Conservation (phyloP, 345 rosid genomes). For the Gossypium sturtianum region DNA sequence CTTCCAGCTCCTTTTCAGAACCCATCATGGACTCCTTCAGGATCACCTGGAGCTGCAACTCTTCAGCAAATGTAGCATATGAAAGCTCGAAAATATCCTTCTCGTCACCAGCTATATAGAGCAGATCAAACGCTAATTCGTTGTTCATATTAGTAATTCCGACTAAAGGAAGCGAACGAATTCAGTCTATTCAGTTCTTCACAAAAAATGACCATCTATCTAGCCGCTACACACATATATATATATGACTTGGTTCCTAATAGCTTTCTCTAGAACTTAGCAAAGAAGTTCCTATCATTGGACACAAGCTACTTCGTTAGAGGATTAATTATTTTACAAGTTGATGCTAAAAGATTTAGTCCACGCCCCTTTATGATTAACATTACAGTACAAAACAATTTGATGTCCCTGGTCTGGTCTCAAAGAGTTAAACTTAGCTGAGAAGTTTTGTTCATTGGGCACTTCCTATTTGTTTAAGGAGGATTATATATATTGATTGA, state of each 20-base stretch:
- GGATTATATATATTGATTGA: neutral
- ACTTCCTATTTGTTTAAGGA: neutral
- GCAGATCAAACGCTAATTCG: neutral
- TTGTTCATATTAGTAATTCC: neutral
- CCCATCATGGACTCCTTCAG: neutral
- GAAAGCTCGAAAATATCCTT: neutral
- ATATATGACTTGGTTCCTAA: neutral
- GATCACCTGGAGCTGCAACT: constrained; percentile 14
- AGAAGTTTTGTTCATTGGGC: neutral
- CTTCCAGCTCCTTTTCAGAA: neutral
- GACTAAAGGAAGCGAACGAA: neutral
- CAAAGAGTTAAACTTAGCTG: neutral
- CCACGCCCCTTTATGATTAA: neutral
- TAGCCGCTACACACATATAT: neutral
- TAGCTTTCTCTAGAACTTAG: neutral
- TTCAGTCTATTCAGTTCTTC: neutral
- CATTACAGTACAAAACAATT: neutral
- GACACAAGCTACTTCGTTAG: neutral
- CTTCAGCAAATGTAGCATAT: constrained; percentile 1
- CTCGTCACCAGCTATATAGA: neutral
- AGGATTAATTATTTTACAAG: neutral
- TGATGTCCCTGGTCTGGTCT: neutral
- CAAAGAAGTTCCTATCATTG: neutral
- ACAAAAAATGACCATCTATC: neutral
- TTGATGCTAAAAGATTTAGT: neutral